Evolutionary conservation across 1,139 yeast genomes (phyloP).

Genomic region (Blastobotrys niveus): DNA sequence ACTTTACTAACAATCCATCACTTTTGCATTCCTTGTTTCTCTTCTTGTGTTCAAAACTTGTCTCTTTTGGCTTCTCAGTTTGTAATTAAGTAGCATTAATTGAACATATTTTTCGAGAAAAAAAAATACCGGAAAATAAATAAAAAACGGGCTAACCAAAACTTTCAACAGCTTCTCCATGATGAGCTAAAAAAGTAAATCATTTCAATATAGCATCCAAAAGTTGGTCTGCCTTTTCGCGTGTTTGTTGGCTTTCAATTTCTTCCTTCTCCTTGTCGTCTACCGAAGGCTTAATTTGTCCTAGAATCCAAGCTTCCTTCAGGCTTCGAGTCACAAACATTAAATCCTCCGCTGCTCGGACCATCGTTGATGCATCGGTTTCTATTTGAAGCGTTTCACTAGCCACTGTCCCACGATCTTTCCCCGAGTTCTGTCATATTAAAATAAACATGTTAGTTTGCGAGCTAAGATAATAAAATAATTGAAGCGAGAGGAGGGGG

Average conservation of each 20-base stretch:
- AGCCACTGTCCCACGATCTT: slow-evolving; percentile 31
- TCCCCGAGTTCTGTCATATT: slow-evolving; percentile 29
- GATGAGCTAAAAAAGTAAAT: too few relatives aligned
- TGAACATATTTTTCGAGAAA: too few relatives aligned
- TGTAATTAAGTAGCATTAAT: too few relatives aligned
- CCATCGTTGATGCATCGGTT: slow-evolving; percentile 32
- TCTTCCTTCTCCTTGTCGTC: slow-evolving; percentile 19
- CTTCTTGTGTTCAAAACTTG: too few relatives aligned
- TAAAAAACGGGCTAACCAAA: too few relatives aligned
- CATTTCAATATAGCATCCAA: slow-evolving; percentile 25
- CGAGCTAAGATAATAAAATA: background rate
- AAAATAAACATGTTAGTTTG: background rate
- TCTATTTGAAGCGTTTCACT: slow-evolving; percentile 34
- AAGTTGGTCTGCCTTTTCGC: slow-evolving; percentile 21
- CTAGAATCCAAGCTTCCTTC: slow-evolving; percentile 41
- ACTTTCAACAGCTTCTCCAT: too few relatives aligned
- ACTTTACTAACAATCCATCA: too few relatives aligned
- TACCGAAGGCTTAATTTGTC: slow-evolving; percentile 33
- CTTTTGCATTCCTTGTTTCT: too few relatives aligned
- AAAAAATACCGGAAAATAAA: too few relatives aligned
- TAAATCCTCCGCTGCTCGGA: slow-evolving; percentile 38
- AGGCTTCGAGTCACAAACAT: slow-evolving; percentile 36
- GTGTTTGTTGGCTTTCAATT: slow-evolving; percentile 13
- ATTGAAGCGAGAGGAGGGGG: background rate
- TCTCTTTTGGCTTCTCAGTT: too few relatives aligned